These are phyloP conservation scores for Xylaria venustula DNA, from an alignment of 495 filamentous ascomycete species.

Conservation along the genomic window DNA sequence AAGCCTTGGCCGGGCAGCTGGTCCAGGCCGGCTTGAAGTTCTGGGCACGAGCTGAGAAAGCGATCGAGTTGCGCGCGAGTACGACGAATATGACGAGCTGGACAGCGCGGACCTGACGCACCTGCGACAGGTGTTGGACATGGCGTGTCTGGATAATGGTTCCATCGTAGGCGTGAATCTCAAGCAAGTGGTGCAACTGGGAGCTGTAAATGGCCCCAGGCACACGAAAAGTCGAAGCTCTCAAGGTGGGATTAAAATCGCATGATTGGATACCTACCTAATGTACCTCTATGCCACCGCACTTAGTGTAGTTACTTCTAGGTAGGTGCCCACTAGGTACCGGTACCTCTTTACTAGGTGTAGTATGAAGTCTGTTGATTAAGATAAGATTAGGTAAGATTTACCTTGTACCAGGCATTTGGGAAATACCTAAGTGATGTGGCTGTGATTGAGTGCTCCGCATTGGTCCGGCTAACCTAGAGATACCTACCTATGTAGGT, in stretches of 20 bases:
- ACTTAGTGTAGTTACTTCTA: not conserved
- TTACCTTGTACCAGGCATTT: too few species aligned
- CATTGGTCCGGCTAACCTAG: too few species aligned
- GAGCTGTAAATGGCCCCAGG: not conserved
- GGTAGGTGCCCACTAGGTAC: not conserved
- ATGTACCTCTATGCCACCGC: too few species aligned
- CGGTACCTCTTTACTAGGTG: not conserved
- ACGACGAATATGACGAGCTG: constrained; percentile 10
- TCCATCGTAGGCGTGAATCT: constrained; percentile 19
- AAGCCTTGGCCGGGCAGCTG: not conserved
- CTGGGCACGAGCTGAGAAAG: constrained; percentile 20
- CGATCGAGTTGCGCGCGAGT: constrained; percentile 15
- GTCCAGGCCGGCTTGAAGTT: not conserved
- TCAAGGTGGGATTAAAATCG: constrained; percentile 1
- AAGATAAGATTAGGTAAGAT: too few species aligned
- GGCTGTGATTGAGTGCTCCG: too few species aligned
- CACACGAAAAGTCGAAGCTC: not conserved
- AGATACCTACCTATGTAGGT: too few species aligned
- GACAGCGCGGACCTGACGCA: constrained; percentile 21
- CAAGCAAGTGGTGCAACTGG: not conserved
- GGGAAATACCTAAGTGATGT: too few species aligned
- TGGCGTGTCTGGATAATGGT: constrained; percentile 13
- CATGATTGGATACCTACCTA: not conserved
- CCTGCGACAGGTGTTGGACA: constrained; percentile 26
- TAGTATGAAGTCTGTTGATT: too few species aligned